Evolutionary conservation across 768 basidiomycete genomes (phyloP).

Genomic region (Grammothele lineata): DNA sequence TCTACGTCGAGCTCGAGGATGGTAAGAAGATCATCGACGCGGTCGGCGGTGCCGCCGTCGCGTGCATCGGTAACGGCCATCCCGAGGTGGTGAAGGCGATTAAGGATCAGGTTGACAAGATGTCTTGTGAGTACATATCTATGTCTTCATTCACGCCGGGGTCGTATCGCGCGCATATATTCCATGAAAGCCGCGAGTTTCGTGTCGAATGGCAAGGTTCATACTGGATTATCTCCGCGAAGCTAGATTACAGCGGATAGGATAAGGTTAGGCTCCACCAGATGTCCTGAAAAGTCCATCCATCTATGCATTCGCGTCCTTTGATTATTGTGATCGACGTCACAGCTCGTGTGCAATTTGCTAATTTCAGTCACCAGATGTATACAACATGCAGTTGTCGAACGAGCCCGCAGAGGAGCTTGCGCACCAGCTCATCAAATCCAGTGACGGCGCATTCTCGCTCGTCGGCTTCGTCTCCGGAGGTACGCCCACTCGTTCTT

Average conservation of each 20-base stretch:
- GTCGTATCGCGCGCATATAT: neutral
- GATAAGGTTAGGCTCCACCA: too few relatives aligned
- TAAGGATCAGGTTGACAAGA: conserved; percentile 74
- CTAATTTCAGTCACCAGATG: conserved; percentile 47
- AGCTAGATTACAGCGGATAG: too few relatives aligned
- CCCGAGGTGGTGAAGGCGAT: conserved; percentile 69
- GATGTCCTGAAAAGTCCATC: too few relatives aligned
- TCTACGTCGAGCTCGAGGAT: conserved; percentile 68
- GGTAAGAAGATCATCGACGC: conserved; percentile 71
- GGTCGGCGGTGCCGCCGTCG: conserved; percentile 83
- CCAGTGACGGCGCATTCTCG: conserved; percentile 71
- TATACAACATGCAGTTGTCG: conserved; percentile 83
- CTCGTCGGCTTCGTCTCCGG: conserved; percentile 70
- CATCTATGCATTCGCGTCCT: too few relatives aligned
- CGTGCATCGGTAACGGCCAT: conserved; percentile 72
- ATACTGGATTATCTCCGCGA: too few relatives aligned
- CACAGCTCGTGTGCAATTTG: too few relatives aligned
- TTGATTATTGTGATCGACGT: too few relatives aligned
- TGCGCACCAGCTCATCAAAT: conserved; percentile 59
- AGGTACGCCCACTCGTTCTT: conserved; percentile 45
- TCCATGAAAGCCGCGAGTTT: too few relatives aligned
- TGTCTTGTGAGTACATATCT: conserved; percentile 54
- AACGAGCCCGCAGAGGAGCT: conserved; percentile 80
- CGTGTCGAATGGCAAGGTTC: too few relatives aligned
- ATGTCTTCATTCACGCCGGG: neutral